These are phyloP conservation scores for Byssochlamys sp. DNA, from an alignment of 2,329 filamentous ascomycete genomes.

Conservation along the genomic window DNA sequence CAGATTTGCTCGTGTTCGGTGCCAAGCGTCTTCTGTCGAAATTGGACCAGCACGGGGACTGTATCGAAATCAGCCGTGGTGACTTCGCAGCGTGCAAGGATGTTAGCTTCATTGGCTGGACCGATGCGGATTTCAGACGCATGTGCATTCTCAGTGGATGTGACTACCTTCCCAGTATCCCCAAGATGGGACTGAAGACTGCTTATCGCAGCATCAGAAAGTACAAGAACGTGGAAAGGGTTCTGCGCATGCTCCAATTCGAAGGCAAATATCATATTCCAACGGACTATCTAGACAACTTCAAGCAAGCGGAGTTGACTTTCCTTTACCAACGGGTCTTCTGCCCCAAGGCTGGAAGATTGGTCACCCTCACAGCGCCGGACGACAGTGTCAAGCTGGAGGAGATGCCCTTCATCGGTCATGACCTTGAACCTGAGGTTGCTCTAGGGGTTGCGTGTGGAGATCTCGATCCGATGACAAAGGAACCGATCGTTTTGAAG, in stretches of 20 bases:
- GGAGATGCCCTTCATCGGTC: slow-evolving; percentile 73
- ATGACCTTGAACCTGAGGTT: slow-evolving; percentile 56
- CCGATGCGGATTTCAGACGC: slow-evolving; percentile 76
- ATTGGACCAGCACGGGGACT: slow-evolving; percentile 84
- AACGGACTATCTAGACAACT: slow-evolving; percentile 67
- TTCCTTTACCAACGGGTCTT: slow-evolving; percentile 93
- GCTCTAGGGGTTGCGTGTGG: slow-evolving; percentile 68
- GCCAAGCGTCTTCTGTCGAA: slow-evolving; percentile 86
- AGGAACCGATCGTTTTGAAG: slow-evolving; percentile 47
- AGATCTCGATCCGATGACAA: slow-evolving; percentile 83
- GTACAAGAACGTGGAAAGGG: slow-evolving; percentile 74
- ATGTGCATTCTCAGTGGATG: slow-evolving; percentile 97
- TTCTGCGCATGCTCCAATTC: slow-evolving; percentile 75
- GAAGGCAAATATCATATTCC: slow-evolving; percentile 78
- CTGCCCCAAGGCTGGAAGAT: slow-evolving; percentile 59
- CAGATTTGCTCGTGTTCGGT: slow-evolving; percentile 89
- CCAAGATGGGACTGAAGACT: slow-evolving; percentile 81
- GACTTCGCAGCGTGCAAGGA: slow-evolving; percentile 86
- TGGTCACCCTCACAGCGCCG: slow-evolving; percentile 67
- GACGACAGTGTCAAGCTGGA: slow-evolving; percentile 54
- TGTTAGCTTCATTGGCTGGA: slow-evolving; percentile 82
- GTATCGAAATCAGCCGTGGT: slow-evolving; percentile 77
- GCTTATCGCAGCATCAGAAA: slow-evolving; percentile 84
- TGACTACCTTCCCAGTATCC: slow-evolving; percentile 82
- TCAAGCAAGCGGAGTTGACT: slow-evolving; percentile 78